Evolutionary conservation across 2,329 filamentous ascomycete species (phyloP).

Genomic region (Colletotrichum nymphaeae): DNA sequence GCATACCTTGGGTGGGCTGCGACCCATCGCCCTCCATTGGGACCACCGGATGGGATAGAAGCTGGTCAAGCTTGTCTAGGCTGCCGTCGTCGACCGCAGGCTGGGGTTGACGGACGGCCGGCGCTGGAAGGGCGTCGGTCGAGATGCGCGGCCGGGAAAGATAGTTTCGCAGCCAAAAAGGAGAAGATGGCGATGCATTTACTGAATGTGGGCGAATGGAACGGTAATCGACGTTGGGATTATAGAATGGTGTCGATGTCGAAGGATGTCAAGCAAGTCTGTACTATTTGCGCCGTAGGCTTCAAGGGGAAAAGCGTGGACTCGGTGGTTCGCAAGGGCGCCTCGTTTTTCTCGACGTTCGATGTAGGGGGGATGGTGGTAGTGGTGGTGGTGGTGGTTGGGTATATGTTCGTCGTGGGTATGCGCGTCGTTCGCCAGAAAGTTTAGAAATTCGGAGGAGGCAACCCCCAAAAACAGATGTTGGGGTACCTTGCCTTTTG

Average conservation of each 20-base stretch:
- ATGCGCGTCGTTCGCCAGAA: constrained; percentile 17
- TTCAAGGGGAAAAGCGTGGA: constrained; percentile 18
- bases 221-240: background rate
- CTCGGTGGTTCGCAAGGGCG: background rate
- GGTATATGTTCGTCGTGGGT: background rate
- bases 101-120: constrained; percentile 22
- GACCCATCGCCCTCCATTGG: constrained; percentile 56
- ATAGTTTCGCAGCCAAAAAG: background rate
- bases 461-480: background rate
- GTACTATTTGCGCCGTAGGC: constrained; percentile 15
- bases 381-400: background rate
- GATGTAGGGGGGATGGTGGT: background rate
- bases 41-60: constrained; percentile 4
- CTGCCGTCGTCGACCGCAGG: constrained; percentile 23
- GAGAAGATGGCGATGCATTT: constrained; percentile 31
- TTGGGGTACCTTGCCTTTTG: background rate
- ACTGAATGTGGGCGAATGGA: constrained; percentile 6
- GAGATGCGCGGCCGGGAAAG: constrained; percentile 1
- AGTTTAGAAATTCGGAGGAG: background rate
- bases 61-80: constrained; percentile 28
- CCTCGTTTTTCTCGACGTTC: constrained; percentile 16
- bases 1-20: constrained; percentile 54
- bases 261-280: constrained; percentile 8
- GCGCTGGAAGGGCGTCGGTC: background rate
- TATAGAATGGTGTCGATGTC: background rate